phyloP scores from a whole-genome alignment of 345 rosid species.

The Barbarea vulgaris region DNA sequence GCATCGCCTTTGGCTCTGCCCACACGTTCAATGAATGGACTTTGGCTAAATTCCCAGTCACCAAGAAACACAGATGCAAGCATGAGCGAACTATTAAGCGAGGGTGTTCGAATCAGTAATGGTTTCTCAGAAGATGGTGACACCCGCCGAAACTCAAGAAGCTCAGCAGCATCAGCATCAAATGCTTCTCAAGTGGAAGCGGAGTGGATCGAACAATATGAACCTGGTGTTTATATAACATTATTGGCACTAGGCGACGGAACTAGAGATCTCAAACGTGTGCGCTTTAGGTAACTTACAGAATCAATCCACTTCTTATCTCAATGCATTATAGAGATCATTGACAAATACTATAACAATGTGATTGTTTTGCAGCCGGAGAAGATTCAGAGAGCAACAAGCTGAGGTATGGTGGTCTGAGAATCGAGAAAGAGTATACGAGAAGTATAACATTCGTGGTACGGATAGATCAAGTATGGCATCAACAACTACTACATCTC shows the following conservation, averaged over 20 bases:
- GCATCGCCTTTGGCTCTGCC: slow-evolving; percentile 52
- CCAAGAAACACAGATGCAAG: slow-evolving; percentile 50
- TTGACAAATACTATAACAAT: background rate
- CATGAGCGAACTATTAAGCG: slow-evolving; percentile 48
- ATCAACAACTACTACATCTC: slow-evolving; percentile 4
- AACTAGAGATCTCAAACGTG: slow-evolving; percentile 97
- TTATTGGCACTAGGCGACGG: slow-evolving; percentile 84
- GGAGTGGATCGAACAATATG: slow-evolving; percentile 95
- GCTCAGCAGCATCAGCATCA: slow-evolving; percentile 46
- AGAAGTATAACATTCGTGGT: slow-evolving; percentile 75
- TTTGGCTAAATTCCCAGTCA: slow-evolving; percentile 41
- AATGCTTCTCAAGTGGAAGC: slow-evolving; percentile 69
- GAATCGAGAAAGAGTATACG: slow-evolving; percentile 91
- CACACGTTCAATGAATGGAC: slow-evolving; percentile 49
- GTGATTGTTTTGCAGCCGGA: slow-evolving; percentile 58
- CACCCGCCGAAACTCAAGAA: slow-evolving; percentile 55
- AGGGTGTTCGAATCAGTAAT: slow-evolving; percentile 44
- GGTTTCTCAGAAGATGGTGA: slow-evolving; percentile 56
- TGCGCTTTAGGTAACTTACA: slow-evolving; percentile 85
- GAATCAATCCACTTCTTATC: background rate
- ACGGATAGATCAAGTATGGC: slow-evolving; percentile 62
- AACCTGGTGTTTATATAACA: slow-evolving; percentile 92
- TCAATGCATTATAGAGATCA: background rate
- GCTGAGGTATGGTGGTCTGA: slow-evolving; percentile 99
- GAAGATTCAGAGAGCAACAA: slow-evolving; percentile 93